A percentile compares a stretch with the other conserved stretches of the same genome.
Evolutionary conservation across 805 yeast genomes (phyloP).

Genomic region (Brettanomyces sp.): DNA sequence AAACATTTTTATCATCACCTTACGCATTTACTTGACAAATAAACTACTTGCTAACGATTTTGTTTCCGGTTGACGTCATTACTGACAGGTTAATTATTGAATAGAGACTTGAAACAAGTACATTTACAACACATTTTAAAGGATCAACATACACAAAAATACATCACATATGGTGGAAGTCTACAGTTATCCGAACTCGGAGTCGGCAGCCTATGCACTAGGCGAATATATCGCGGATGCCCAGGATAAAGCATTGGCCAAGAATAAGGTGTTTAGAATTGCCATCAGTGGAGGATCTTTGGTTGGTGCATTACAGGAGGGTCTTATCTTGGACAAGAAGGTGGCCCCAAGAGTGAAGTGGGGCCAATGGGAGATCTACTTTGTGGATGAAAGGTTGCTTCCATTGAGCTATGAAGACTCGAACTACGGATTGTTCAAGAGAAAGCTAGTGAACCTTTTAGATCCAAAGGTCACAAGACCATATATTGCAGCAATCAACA

Average conservation of each 20-base stretch:
- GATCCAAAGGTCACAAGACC: conserved; percentile 38
- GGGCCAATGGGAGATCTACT: conserved; percentile 72
- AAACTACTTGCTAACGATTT: too few relatives aligned
- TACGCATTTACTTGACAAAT: too few relatives aligned
- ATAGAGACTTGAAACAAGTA: too few relatives aligned
- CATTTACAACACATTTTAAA: too few relatives aligned
- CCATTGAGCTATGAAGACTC: conserved; percentile 77
- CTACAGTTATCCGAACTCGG: conserved; percentile 43
- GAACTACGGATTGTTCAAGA: conserved; percentile 72
- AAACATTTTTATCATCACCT: too few relatives aligned
- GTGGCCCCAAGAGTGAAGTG: conserved; percentile 43
- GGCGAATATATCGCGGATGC: conserved; percentile 51
- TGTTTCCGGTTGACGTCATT: too few relatives aligned
- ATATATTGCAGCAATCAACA: conserved; percentile 58
- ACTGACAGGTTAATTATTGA: too few relatives aligned
- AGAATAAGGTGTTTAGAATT: conserved; percentile 43
- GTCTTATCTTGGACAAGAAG: conserved; percentile 50
- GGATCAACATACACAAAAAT: too few relatives aligned
- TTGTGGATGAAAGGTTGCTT: conserved; percentile 87
- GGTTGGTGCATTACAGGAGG: conserved; percentile 60
- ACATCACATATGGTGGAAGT: conserved; percentile 22
- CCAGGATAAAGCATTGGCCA: conserved; percentile 52
- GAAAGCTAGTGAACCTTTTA: conserved; percentile 45
- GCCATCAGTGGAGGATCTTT: conserved; percentile 92
- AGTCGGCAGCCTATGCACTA: conserved; percentile 54